phyloP scores from a whole-genome alignment of 495 filamentous ascomycete species.

The Aspergillus carlsbadensis region DNA sequence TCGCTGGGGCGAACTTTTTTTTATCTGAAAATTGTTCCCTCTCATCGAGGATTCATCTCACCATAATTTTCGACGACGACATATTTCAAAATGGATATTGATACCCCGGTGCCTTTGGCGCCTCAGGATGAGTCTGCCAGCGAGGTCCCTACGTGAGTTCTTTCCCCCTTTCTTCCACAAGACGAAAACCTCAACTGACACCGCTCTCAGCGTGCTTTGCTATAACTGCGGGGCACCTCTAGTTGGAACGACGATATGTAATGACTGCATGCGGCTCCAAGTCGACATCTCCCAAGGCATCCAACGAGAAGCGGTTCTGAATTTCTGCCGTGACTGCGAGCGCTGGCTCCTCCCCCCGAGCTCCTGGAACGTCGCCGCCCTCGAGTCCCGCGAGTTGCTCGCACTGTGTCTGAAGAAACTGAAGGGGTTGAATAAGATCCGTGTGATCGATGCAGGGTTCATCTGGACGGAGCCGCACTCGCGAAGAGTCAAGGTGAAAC shows the following conservation, averaged over 20 bases:
- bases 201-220: slow-evolving; percentile 70
- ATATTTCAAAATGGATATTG: slow-evolving; percentile 13
- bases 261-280: slow-evolving; percentile 88
- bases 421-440: slow-evolving; percentile 75
- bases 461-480: slow-evolving; percentile 99
- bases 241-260: slow-evolving; percentile 85
- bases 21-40: not conserved
- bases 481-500: slow-evolving; percentile 82
- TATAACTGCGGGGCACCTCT: slow-evolving; percentile 94
- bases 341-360: slow-evolving; percentile 86
- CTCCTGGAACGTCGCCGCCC: slow-evolving; percentile 77
- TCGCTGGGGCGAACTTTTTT: slow-evolving; percentile 9
- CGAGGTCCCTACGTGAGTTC: slow-evolving; percentile 10
- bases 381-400: slow-evolving; percentile 84
- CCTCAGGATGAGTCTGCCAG: not conserved
- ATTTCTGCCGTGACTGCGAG: slow-evolving; percentile 90
- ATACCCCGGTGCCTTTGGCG: slow-evolving; percentile 15
- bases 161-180: not conserved
- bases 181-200: not conserved
- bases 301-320: slow-evolving; percentile 78
- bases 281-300: slow-evolving; percentile 84
- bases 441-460: slow-evolving; percentile 92
- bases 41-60: not conserved
- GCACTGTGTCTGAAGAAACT: slow-evolving; percentile 85
- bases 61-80: not conserved